Base-by-base conservation (phyloP, 805 yeast species). In the Zygoascus bituminiphila region DNA sequence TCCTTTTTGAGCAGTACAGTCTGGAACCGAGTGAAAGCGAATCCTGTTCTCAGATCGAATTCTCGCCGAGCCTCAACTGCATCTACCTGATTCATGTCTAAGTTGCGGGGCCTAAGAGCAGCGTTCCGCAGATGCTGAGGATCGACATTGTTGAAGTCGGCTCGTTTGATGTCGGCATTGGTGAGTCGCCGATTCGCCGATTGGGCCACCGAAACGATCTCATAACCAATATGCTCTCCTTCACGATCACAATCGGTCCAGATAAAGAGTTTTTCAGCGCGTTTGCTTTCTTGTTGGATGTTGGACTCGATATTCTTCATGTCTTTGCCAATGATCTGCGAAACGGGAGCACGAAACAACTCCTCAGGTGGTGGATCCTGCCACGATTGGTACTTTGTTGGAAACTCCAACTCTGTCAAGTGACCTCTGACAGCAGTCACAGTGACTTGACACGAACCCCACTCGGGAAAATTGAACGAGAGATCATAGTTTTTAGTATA, bases 221-320 rank as follows among this genome's bases (percentile, higher is more conserved):
- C 96, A 68, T 74, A 79, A 0, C 97, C 98, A 49, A 89, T 89
- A 63, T 80, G 84, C 63, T 89, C 98, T 1, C 98, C 98, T 62
- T 89, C 98, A 33, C 97, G 72, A 72, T 89, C 98, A 66, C 98
- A 93, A 73, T 93, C 99, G 0, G 98, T 93, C 98, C 98, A 93
- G 6, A 93, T 87, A 85, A 88, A 86, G 47, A 93, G 66, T 36
- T 69, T 68, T 46, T 79, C 76, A 4, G 86, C 77, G 17, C 59
- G 59, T 37, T 81, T 63, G 4, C 88, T 84, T 60, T 88, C 88
- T 3, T 64, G 64, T 25, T 74, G 63, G 44, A 93, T 87, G 60
- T 91, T 93, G 9, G 70, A 65, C 2, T 82, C 82, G 20, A 88
- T 74, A 26, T 67, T 69, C 50, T 56, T 57, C 49, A 72, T 73